phyloP scores from a whole-genome alignment of 202 grass and related monocot genomes.

The Panicum virgatum region DNA sequence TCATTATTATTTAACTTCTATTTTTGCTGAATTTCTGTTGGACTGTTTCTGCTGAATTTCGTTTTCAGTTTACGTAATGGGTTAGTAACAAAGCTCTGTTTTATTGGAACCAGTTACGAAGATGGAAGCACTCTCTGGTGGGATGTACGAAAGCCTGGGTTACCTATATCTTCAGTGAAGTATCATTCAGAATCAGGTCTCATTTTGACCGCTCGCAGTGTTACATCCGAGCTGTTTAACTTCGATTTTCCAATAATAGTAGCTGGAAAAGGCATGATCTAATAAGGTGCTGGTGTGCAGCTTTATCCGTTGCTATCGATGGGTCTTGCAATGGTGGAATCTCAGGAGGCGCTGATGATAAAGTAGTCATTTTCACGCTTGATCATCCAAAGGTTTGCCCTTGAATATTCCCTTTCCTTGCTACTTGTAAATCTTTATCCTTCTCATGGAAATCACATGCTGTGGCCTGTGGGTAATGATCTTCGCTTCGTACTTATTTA shows the following conservation, averaged over 20 bases:
- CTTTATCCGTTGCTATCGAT: conserved; percentile 87
- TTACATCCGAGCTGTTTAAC: conserved; percentile 8
- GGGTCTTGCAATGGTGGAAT: conserved; percentile 78
- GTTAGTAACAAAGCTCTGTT: not conserved
- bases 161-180: conserved; percentile 68
- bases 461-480: not conserved
- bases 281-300: conserved; percentile 53
- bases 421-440: conserved; percentile 13
- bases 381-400: conserved; percentile 68
- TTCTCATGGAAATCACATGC: not conserved
- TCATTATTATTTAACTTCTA: not conserved
- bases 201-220: conserved; percentile 1
- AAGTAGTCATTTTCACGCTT: conserved; percentile 70
- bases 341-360: conserved; percentile 87
- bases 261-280: conserved; percentile 38
- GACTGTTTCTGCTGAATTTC: conserved; percentile 6
- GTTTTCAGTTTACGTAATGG: not conserved
- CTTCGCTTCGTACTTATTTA: not conserved
- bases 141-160: conserved; percentile 77
- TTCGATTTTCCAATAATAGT: not conserved
- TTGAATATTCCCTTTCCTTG: conserved; percentile 9
- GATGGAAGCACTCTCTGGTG: conserved; percentile 98
- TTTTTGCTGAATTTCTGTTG: not conserved
- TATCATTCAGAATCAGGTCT: conserved; percentile 92
- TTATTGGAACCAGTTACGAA: conserved; percentile 70